Base-by-base conservation (phyloP, 1,139 yeast genomes). In the Sugiyamaella japonica region DNA sequence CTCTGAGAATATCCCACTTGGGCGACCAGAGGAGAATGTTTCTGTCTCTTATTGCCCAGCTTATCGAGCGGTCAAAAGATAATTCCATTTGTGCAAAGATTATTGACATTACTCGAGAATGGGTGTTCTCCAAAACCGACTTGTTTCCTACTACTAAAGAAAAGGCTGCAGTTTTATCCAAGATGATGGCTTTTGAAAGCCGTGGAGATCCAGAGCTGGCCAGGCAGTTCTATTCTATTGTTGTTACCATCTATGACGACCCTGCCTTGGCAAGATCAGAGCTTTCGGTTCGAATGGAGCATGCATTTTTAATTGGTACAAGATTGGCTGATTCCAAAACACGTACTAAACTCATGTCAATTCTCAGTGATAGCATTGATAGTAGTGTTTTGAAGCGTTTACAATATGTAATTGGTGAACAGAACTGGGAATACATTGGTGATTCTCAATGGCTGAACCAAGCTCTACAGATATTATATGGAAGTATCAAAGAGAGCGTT, bases 401-500 rank as follows among this genome's bases (percentile, higher is more conserved):
- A 42, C 85, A 86, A 62, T 95, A 93, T 64, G 85, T 93, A 8
- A 80, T 95, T 34, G 78, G 93, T 39, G 97, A 93, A 63, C 99
- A 95, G 68, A 93, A 89, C 66, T 95, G 99, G 99, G 99, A 95
- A 68, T 86, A 81, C 63, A 76, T 95, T 49, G 93, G 96, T 0
- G 98, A 91, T 61, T 87, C 87, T 65, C 90, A 91, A 50, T 95
- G 99, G 99, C 74, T 91, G 58, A 89, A 90, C 67, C 99, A 93
- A 70, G 99, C 96, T 0, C 75, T 89, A 39, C 98, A 93, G 67
- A 73, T 95, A 43, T 73, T 95, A 10, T 88, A 86, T 66, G 96
- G 95, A 0, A 79, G 96, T 0, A 82, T 89, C 20, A 40, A 48
- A 17, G 47, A 41, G 4, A 38, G 32, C 25, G 47, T 28, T 42